phyloP scores from a whole-genome alignment of 805 yeast genomes.

The Metschnikowia gelsemii region DNA sequence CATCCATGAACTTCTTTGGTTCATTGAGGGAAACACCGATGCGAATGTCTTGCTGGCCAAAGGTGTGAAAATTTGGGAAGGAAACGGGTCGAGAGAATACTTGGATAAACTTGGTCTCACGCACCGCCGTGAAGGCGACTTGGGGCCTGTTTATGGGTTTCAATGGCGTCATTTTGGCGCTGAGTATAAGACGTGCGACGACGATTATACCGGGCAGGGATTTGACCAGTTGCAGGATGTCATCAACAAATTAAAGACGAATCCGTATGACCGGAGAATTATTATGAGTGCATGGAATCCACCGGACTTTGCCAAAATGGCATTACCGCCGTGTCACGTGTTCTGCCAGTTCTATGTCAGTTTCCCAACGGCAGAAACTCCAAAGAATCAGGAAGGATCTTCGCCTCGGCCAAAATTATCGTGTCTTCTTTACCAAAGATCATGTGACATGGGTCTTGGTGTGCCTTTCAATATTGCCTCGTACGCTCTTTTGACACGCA shows the following conservation, averaged over 20 bases:
- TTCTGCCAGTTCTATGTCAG: slow-evolving; percentile 93
- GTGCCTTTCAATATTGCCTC: slow-evolving; percentile 98
- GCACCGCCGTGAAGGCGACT: slow-evolving; percentile 84
- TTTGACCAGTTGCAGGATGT: slow-evolving; percentile 84
- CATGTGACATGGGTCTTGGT: slow-evolving; percentile 99
- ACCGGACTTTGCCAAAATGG: slow-evolving; percentile 90
- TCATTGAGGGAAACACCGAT: slow-evolving; percentile 85
- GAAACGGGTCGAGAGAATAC: slow-evolving; percentile 92
- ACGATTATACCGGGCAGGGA: slow-evolving; percentile 86
- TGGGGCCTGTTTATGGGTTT: slow-evolving; percentile 98
- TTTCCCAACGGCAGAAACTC: slow-evolving; percentile 50
- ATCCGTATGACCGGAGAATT: slow-evolving; percentile 93
- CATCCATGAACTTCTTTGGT: slow-evolving; percentile 90
- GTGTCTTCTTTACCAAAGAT: slow-evolving; percentile 89
- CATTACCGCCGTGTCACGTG: slow-evolving; percentile 97
- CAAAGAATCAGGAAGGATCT: slow-evolving; percentile 16
- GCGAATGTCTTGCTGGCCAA: slow-evolving; percentile 73
- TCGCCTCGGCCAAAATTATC: slow-evolving; percentile 63
- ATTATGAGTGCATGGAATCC: slow-evolving; percentile 99
- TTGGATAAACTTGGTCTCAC: slow-evolving; percentile 79
- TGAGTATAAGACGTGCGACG: slow-evolving; percentile 77
- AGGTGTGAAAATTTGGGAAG: slow-evolving; percentile 98
- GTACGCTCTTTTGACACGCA: slow-evolving; percentile 84
- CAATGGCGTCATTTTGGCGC: slow-evolving; percentile 99
- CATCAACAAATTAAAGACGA: slow-evolving; percentile 73